Evolutionary conservation across 2,329 filamentous ascomycete species (phyloP), one percentile per base, ranked within the genome.

Genomic region (Herpotrichia juniperi): DNA sequence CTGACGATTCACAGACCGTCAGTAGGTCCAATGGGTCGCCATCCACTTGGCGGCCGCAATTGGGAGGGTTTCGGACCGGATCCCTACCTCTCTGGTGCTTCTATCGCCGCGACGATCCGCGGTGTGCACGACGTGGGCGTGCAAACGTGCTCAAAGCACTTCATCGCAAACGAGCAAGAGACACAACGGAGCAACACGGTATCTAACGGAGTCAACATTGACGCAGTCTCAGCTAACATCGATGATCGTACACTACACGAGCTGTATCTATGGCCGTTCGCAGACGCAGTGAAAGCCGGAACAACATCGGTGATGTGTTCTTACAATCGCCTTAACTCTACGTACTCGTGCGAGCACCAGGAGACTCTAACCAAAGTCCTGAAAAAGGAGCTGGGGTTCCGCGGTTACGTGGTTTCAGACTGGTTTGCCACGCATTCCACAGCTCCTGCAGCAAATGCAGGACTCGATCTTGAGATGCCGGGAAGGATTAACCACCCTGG

Each of bases 181-280:
- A 83, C 60, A 40, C 67, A 67, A 58, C 71, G 63, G 32, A 68
- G 72, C 59, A 75, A 86, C 89, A 57, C 87, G 91, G 73, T 83
- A 87, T 63, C 85, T 58, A 34, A 50, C 74, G 65, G 2, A 74
- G 54, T 56, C 81, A 86, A 58, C 80, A 81, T 53, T 68, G 78
- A 52, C 73, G 80, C 84, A 8, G 69, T 82, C 11, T 86, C 82
- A 0, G 78, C 85, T 26, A 88, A 88, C 59, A 75, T 88, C 4
- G 81, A 88, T 53, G 87, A 89, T 66, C 81, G 82, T 55, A 86
- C 85, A 0, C 76, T 88, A 48, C 85, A 88, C 59, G 86, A 88
- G 66, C 75, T 83, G 22, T 89, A 89, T 53, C 76, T 86, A 3
- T 89, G 84, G 81, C 86, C 86, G 0, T 89, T 88, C 51, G 80